These are phyloP conservation scores for Dendrocalamus sinicus DNA, from an alignment of 176 grass and related monocot genomes.

Conservation along the genomic window DNA sequence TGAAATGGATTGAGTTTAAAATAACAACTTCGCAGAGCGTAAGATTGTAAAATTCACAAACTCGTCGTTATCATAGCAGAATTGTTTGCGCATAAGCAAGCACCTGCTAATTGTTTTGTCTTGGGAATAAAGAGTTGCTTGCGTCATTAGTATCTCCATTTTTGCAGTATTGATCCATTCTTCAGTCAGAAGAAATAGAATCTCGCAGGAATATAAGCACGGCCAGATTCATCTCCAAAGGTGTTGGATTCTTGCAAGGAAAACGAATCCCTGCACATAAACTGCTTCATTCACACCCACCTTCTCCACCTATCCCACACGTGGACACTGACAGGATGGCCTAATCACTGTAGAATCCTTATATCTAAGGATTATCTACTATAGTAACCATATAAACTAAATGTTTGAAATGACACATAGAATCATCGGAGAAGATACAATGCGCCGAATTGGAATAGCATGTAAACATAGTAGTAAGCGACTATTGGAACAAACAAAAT, in stretches of 20 bases:
- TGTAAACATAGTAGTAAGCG: no score
- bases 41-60: background rate
- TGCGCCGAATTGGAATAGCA: no score
- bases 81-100: background rate
- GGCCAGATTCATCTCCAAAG: background rate
- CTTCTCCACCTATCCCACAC: background rate
- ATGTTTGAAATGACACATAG: no score
- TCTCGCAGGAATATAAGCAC: constrained; percentile 44
- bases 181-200: constrained; percentile 30
- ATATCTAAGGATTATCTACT: no score
- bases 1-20: background rate
- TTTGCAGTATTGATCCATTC: background rate
- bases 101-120: background rate
- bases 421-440: no score
- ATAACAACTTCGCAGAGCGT: background rate
- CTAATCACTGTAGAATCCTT: no score
- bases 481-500: no score
- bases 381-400: no score
- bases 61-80: background rate
- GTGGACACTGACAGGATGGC: no score
- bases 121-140: background rate
- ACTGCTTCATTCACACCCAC: constrained; percentile 24
- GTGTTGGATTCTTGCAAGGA: constrained; percentile 61
- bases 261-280: background rate
- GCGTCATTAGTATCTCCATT: background rate